Evolutionary conservation across 164 flowering plant species (phyloP), one percentile per base, ranked within the genome.

Genomic region (Magnolia changhungtana): DNA sequence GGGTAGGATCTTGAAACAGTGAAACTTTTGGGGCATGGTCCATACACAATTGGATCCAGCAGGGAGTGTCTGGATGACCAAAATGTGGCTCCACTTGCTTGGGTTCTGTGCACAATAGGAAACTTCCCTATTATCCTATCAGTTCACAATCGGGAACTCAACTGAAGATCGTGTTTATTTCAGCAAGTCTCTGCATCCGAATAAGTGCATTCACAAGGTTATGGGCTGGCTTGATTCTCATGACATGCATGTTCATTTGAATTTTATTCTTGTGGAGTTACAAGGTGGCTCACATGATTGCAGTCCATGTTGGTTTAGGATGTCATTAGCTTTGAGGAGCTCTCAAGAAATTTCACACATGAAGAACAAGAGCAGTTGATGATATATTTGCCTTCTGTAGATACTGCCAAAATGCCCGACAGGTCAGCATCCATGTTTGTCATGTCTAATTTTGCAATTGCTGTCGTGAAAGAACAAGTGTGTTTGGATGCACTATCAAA

Each of bases 351-450:
- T 74, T 82, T 96, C 72, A 91, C 97, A 67, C 76, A 76, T 76
- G 94, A 91, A 71, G 98, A 96, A 75, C 73, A 75, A 20, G 21
- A 69, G 76, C 93, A 90, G 75, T 82, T 96, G 88, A 81, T 90
- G 84, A 92, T 90, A 79, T 83, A 81, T 81, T 85, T 96, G 29
- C 90, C 98, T 73, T 83, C 89, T 70, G 69, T 78, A 50, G 99
- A 96, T 82, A 78, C 78, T 55, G 82, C 82, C 55, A 79, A 72
- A 72, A 74, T 81, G 74, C 92, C 92, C 37, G 87, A 87, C 24
- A 90, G 97, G 99, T 96, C 69, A 67, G 79, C 52, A 8, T 29
- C 7, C 16, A 9, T 55, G 13, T 69, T 20, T 19, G 8, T 58
- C 27, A 72, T 75, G 21, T 69, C 18, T 63, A 63, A 14, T 71